These are phyloP conservation scores for Chaetomiaceae sp. DNA, from an alignment of 2,329 filamentous ascomycete genomes.

Conservation along the genomic window DNA sequence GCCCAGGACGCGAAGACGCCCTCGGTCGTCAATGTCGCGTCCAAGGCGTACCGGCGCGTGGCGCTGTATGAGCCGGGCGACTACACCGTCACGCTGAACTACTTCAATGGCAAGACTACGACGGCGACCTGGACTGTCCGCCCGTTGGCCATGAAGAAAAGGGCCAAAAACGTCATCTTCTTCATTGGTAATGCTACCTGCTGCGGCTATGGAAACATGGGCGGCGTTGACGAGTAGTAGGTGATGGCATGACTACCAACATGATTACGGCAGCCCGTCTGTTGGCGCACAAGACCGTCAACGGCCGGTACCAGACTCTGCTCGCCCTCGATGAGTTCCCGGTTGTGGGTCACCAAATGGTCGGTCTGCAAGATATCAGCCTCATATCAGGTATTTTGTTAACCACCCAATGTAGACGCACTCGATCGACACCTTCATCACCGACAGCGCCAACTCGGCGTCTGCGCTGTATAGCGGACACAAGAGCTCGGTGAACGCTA, in stretches of 20 bases:
- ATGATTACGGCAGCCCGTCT: constrained; percentile 78
- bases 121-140: constrained; percentile 74
- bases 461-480: constrained; percentile 78
- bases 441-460: constrained; percentile 80
- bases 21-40: constrained; percentile 72
- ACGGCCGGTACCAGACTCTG: constrained; percentile 73
- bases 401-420: no score
- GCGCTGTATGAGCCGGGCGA: constrained; percentile 74
- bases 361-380: no score
- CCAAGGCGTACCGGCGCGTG: constrained; percentile 72
- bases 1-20: constrained; percentile 65
- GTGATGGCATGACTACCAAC: constrained; percentile 66
- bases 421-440: constrained; percentile 80
- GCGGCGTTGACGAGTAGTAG: constrained; percentile 8
- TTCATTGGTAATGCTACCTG: constrained; percentile 62
- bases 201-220: no score
- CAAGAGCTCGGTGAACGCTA: constrained; percentile 77
- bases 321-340: constrained; percentile 81
- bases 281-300: constrained; percentile 76
- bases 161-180: constrained; percentile 79
- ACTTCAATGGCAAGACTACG: constrained; percentile 69
- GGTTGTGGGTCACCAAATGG: constrained; percentile 80
- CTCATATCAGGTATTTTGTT: no score
- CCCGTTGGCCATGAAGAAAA: constrained; percentile 63
- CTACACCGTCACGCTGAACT: constrained; percentile 71